These are phyloP conservation scores for Xylariaceae sp. DNA, from an alignment of 2,329 filamentous ascomycete genomes.

Conservation along the genomic window DNA sequence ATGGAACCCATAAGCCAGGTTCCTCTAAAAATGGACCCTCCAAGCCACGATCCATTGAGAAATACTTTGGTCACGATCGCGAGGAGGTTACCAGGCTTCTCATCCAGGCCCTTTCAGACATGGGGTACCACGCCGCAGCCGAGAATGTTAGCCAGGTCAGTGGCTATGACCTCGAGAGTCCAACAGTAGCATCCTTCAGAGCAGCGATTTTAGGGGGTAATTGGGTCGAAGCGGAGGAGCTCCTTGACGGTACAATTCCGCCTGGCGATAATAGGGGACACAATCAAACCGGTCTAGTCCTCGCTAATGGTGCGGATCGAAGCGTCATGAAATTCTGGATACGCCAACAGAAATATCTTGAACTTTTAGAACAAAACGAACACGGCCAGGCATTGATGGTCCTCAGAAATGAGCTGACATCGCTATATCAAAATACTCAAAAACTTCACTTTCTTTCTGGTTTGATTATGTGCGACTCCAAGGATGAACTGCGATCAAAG, in stretches of 20 bases:
- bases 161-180: conserved; percentile 80
- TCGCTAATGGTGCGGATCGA: conserved; percentile 70
- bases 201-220: conserved; percentile 72
- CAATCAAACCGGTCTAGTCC: conserved; percentile 58
- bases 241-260: conserved; percentile 59
- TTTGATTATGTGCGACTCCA: conserved; percentile 80
- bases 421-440: conserved; percentile 71
- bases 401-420: conserved; percentile 82
- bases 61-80: conserved; percentile 79
- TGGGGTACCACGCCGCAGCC: conserved; percentile 80
- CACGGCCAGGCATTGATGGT: conserved; percentile 71
- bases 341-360: conserved; percentile 90
- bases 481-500: conserved; percentile 69
- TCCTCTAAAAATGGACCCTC: conserved; percentile 54
- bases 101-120: conserved; percentile 83
- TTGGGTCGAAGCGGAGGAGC: conserved; percentile 79
- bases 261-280: conserved; percentile 33
- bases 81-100: conserved; percentile 91
- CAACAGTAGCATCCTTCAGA: conserved; percentile 80
- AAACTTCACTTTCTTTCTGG: conserved; percentile 81
- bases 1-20: conserved; percentile 46
- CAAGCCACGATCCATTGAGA: conserved; percentile 30
- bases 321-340: conserved; percentile 83
- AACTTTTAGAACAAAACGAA: conserved; percentile 75
- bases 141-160: conserved; percentile 73